phyloP scores from a whole-genome alignment of 169 alveolate species.

The Plasmodium reichenowi region DNA sequence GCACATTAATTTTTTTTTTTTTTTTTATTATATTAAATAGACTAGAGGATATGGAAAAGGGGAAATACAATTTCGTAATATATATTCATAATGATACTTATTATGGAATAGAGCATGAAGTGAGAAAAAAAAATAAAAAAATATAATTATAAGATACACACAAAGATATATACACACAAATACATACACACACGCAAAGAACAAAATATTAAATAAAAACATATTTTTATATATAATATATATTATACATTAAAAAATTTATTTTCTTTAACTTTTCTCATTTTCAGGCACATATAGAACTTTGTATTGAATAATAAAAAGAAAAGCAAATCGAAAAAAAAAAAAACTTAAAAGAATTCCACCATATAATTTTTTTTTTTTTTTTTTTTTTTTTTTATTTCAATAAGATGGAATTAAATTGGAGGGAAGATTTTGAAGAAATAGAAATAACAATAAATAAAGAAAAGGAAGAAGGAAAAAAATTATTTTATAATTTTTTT shows the following conservation, averaged over 20 bases:
- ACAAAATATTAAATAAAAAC: no score
- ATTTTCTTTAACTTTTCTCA: neutral
- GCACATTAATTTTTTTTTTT: conserved; percentile 1
- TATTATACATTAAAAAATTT: no score
- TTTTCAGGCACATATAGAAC: conserved; percentile 45
- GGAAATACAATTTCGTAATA: conserved; percentile 28
- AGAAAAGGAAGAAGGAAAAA: neutral
- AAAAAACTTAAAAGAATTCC: no score
- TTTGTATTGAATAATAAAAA: conserved; percentile 34
- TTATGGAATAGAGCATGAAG: conserved; percentile 64
- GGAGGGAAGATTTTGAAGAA: conserved; percentile 53
- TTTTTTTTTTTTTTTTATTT: no score
- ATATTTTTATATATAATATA: no score
- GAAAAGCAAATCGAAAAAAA: neutral
- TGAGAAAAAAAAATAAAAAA: conserved; percentile 3
- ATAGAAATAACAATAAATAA: conserved; percentile 32
- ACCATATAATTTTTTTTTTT: no score
- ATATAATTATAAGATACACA: no score
- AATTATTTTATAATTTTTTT: neutral
- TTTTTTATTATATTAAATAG: conserved; percentile 20
- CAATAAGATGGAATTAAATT: conserved; percentile 27
- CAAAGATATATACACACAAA: no score
- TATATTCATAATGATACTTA: conserved; percentile 53
- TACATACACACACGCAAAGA: no score
- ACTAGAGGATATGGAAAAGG: conserved; percentile 39